Evolutionary conservation across 2,329 filamentous ascomycete genomes (phyloP), one percentile per base, ranked within the genome.

Genomic region (Alternaria panax): DNA sequence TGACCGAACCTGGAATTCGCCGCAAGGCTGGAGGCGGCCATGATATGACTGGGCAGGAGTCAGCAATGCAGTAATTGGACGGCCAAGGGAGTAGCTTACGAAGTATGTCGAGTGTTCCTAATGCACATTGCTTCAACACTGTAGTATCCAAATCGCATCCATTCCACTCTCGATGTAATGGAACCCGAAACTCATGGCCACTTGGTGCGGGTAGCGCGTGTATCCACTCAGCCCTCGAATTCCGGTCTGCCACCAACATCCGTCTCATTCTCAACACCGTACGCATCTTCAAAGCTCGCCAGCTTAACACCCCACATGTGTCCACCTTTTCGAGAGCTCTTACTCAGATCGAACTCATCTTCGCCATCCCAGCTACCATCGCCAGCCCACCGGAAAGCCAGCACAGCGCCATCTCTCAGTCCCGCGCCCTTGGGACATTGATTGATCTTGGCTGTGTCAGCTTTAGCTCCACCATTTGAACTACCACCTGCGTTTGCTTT

Each of bases 281-380:
- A 78, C 30, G 65, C 63, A 60, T 80, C 78, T 48, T 79, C 76
- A 54, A 72, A 79, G 43, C 64, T 75, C 45, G 77, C 69, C 43
- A 78, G 46, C 58, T 70, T 61, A 8, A 79, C 77, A 1, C 73
- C 75, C 77, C 76, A 79, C 61, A 69, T 68, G 48, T 67, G 53
- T 9, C 20, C 60, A 16, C 57, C 56, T 38, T 55, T 60, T 30
- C 51, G 30, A 57, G 50, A 6, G 30, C 16, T 59, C 43, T 62
- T 43, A 8, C 43, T 40, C 12, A 50, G 20, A 41, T 62, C 57
- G 11, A 66, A 18, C 20, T 51, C 65, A n/a, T 68, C 67, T 24
- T 62, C 55, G 2, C 65, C 72, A 6, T 66, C 58, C 53, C 63
- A 69, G 24, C 52, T 62, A 14, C 70, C 73, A 36, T 75, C 72